These are phyloP conservation scores for Ophiostoma perfectum DNA, from an alignment of 2,329 filamentous ascomycete species.

Conservation along the genomic window DNA sequence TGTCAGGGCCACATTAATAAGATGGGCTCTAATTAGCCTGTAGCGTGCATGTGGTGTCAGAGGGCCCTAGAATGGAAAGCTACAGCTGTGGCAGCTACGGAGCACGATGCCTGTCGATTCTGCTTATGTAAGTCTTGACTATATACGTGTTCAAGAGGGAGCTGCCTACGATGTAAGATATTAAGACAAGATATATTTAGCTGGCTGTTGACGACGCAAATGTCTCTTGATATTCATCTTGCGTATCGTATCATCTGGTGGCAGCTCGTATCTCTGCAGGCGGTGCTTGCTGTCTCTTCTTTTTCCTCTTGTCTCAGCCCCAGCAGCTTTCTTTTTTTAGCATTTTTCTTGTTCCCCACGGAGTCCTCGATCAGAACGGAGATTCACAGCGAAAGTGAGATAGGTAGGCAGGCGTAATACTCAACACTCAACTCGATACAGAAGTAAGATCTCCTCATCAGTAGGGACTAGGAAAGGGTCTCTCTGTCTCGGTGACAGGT, in stretches of 20 bases:
- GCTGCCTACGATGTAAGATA: neutral
- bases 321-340: constrained; percentile 8
- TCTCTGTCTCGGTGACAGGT: constrained; percentile 4
- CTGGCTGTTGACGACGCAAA: neutral
- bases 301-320: constrained; percentile 10
- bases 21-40: neutral
- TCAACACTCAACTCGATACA: too few relatives aligned
- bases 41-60: neutral
- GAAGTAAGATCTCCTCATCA: neutral
- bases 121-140: neutral
- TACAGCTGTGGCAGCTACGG: neutral
- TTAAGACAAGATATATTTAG: neutral
- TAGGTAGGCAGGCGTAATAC: neutral
- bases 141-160: neutral
- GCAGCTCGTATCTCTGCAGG: neutral
- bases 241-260: neutral
- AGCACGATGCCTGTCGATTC: neutral
- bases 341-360: neutral
- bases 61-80: neutral
- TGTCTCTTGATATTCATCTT: neutral
- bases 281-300: neutral
- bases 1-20: constrained; percentile 7
- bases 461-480: neutral
- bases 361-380: too few relatives aligned
- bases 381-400: neutral